Percentiles rank a stretch among this genome's conserved stretches.
phyloP scores from a whole-genome alignment of 2,329 filamentous ascomycete species.

The Rhexocercosporidium sp. region DNA sequence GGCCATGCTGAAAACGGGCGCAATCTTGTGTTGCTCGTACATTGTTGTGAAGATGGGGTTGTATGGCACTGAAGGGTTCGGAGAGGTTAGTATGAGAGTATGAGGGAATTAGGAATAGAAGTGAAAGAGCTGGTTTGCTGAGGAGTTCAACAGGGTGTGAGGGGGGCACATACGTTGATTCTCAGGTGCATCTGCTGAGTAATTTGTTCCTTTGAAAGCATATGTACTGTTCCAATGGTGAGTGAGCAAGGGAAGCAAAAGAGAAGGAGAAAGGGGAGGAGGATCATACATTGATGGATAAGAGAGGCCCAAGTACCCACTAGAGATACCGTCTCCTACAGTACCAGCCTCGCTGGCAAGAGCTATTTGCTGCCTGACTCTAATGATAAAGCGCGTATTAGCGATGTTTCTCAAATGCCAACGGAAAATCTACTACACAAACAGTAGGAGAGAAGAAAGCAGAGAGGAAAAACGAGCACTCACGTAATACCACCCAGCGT shows the following conservation, averaged over 20 bases:
- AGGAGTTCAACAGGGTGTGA: background rate
- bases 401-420: background rate
- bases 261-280: background rate
- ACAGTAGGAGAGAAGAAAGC: background rate
- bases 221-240: constrained; percentile 13
- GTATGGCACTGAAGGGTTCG: constrained; percentile 43
- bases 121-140: background rate
- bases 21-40: constrained; percentile 49
- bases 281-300: constrained; percentile 49
- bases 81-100: background rate
- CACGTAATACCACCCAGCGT: constrained; percentile 51
- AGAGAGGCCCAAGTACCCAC: constrained; percentile 56
- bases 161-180: background rate
- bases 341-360: constrained; percentile 50
- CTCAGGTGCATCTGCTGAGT: background rate
- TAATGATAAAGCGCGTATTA: background rate
- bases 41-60: constrained; percentile 57
- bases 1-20: constrained; percentile 55
- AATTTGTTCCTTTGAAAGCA: constrained; percentile 17
- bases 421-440: background rate
- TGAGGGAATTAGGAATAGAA: background rate
- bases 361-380: constrained; percentile 50
- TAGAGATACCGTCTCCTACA: constrained; percentile 50
- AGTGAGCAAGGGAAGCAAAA: background rate
- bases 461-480: background rate